Evolutionary conservation across 805 yeast species (phyloP), one percentile per base, ranked within the genome.

Genomic region (Suhomyces faveliae): DNA sequence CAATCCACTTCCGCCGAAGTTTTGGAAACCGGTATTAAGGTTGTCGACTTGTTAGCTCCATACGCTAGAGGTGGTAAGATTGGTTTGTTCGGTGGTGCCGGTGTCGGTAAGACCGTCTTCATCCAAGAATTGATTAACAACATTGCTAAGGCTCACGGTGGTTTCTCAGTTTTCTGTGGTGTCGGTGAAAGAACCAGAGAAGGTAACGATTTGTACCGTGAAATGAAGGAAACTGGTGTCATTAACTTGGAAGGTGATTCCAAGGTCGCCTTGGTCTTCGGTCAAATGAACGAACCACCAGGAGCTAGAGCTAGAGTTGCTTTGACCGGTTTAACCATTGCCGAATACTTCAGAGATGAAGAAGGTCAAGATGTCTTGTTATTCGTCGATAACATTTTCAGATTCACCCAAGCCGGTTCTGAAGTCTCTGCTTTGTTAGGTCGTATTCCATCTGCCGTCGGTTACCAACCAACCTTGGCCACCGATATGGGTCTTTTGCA

Each of bases 301-400:
- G 99, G 99, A 81, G 99, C 99, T 68, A 91, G 99, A 86, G 97
- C 99, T 68, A 92, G 99, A 85, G 98, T 94, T 74, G 99, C 99
- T 67, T 82, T 92, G 75, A 94, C 99, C 64, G 99, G 99, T 86
- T 85, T 92, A 77, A 92, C 99, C 78, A 90, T 92, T 75, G 99
- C 99, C 67, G 99, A 92, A 83, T 92, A 94, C 84, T 92, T 92
- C 94, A 94, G 99, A 90, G 99, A 92, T 78, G 98, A 89, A 79
- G 99, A 92, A 83, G 99, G 99, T 78, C 97, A 94, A 84, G 99
- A 94, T 87, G 99, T 92, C 79, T 84, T 92, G 85, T 85, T 92
- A 75, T 92, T 94, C 84, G 88, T 92, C 72, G 99, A 92, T 83
- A 92, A 92, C 91, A 92, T 92, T 87, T 92, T 94, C 96, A 92